phyloP scores from a whole-genome alignment of 2,329 filamentous ascomycete genomes.

The Ceratocystis lukuohia region DNA sequence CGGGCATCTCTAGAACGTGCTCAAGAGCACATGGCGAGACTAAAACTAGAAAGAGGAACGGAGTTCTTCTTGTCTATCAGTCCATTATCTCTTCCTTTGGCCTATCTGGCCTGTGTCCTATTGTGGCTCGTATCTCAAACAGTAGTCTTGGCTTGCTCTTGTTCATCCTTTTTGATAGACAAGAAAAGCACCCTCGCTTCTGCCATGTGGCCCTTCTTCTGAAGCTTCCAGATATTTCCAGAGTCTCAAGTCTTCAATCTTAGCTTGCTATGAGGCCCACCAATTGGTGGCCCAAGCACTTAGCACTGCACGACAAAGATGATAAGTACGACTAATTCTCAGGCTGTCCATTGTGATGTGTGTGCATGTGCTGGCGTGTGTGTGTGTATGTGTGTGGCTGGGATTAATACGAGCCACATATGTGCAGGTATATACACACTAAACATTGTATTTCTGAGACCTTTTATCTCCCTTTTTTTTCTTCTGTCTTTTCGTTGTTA shows the following conservation, averaged over 20 bases:
- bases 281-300: neutral
- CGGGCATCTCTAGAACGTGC: neutral
- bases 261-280: neutral
- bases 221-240: neutral
- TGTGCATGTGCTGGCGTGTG: too few species aligned
- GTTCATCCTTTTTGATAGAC: neutral
- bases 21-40: neutral
- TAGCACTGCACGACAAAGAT: neutral
- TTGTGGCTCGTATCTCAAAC: neutral
- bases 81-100: neutral
- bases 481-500: neutral
- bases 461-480: neutral
- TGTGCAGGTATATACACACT: neutral
- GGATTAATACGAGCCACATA: neutral
- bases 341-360: too few species aligned
- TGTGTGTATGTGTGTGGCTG: neutral
- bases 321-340: too few species aligned
- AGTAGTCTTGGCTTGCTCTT: neutral
- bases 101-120: neutral
- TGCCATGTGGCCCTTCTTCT: neutral
- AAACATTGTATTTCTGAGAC: neutral
- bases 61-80: neutral
- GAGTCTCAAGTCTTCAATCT: neutral
- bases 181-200: neutral
- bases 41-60: neutral